Base-by-base conservation (phyloP, 495 filamentous ascomycete genomes). In the Lophium mytilinum region DNA sequence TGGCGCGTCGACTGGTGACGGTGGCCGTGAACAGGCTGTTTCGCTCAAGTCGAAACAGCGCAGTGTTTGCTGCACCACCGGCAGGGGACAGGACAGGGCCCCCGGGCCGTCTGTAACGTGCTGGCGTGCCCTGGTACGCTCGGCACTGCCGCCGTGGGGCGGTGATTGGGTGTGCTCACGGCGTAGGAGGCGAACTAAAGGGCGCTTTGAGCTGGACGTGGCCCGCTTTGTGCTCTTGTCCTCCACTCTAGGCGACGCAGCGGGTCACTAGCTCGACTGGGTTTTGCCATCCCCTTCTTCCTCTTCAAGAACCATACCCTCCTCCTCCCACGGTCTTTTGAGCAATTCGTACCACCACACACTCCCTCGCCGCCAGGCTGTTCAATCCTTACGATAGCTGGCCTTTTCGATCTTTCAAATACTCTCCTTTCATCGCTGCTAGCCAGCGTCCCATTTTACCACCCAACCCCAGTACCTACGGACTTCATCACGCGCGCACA, bases 241-340 rank as follows among this genome's bases (percentile, higher is more conserved):
- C 50, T n/a, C n/a, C n/a, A n/a, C n/a, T n/a, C n/a, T n/a, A n/a
- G n/a, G n/a, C n/a, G n/a, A n/a, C n/a, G n/a, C n/a, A n/a, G n/a
- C n/a, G n/a, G n/a, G n/a, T n/a, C n/a, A n/a, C n/a, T n/a, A n/a
- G n/a, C n/a, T n/a, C 55, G 53, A 52, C 62, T 52, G 42, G 51
- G 53, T 43, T 68, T 66, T 60, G 58, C 63, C 65, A 52, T 55
- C 63, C 55, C 61, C 60, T 66, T 64, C 21, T 67, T 64, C 68
- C 52, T 69, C 60, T 55, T 7, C 61, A 39, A 63, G 65, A 56
- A 62, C 69, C 65, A 68, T 64, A 63, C 64, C 58, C 63, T 63
- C 63, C 58, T 66, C 68, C 68, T 68, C 68, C 62, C 71, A 71
- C 66, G 74, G 74, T 71, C 66, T 73, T 65, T 59, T 70, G 67